Conservation (phyloP, 345 rosid genomes). For the Moricandia arvensis region DNA sequence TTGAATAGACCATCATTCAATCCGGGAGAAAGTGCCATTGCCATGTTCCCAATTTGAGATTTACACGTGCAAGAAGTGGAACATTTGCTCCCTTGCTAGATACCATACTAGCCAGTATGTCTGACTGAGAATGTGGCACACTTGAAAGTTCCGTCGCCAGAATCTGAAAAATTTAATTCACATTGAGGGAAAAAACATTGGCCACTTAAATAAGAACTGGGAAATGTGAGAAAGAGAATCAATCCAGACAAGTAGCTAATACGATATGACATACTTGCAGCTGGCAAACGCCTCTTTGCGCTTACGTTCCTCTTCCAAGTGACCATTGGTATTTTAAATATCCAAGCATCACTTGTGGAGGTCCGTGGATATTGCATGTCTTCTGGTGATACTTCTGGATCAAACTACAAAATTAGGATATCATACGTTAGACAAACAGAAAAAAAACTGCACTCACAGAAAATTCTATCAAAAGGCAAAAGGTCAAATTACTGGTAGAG, state of each 20-base stretch:
- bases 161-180: slow-evolving; percentile 43
- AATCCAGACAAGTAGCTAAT: slow-evolving; percentile 15
- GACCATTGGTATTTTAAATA: slow-evolving; percentile 96
- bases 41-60: slow-evolving; percentile 63
- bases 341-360: slow-evolving; percentile 94
- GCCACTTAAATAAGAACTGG: slow-evolving; percentile 14
- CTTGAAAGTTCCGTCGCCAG: slow-evolving; percentile 72
- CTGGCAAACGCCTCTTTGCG: slow-evolving; percentile 83
- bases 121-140: slow-evolving; percentile 53
- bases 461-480: slow-evolving; percentile 14
- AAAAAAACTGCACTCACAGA: slow-evolving; percentile 11
- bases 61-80: slow-evolving; percentile 80
- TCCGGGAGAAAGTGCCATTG: slow-evolving; percentile 80
- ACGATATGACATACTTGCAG: slow-evolving; percentile 59
- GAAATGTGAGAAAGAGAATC: slow-evolving; percentile 16
- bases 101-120: slow-evolving; percentile 43
- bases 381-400: slow-evolving; percentile 84
- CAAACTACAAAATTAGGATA: slow-evolving; percentile 56
- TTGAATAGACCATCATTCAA: slow-evolving; percentile 82
- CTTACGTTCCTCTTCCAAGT: slow-evolving; percentile 88
- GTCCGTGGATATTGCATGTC: slow-evolving; percentile 73
- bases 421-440: slow-evolving; percentile 15
- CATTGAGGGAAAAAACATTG: slow-evolving; percentile 11
- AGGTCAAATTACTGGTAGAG: slow-evolving; percentile 66
- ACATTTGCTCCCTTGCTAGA: slow-evolving; percentile 50